Conservation (phyloP, 257 asterid genomes). For the Voacanga thouarsii region DNA sequence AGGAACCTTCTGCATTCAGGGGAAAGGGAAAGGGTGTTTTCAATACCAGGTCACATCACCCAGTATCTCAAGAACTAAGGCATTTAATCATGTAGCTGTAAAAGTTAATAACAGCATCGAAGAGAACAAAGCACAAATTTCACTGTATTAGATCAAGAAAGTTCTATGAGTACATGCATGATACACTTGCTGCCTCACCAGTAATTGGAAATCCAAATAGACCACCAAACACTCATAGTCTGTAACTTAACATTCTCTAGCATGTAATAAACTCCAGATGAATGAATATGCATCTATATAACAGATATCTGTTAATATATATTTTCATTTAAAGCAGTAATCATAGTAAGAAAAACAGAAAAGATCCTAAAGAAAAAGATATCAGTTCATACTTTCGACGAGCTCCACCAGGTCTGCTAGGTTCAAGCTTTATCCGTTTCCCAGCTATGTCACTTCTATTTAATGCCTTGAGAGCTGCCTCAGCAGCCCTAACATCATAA, state of each 20-base stretch:
- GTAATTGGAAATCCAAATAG: background rate
- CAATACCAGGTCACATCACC: background rate
- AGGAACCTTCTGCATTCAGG: background rate
- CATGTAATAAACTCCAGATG: background rate
- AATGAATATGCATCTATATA: background rate
- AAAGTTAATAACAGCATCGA: background rate
- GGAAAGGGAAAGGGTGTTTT: background rate
- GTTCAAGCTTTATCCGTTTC: conserved; percentile 92
- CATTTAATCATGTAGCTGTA: background rate
- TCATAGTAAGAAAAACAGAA: background rate
- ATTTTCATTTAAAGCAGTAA: background rate
- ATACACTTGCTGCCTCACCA: background rate
- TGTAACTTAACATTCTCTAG: background rate
- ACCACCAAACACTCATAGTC: background rate
- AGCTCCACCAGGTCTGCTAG: conserved; percentile 96
- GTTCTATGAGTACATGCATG: background rate
- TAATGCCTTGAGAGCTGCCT: conserved; percentile 89
- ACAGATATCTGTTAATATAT: background rate
- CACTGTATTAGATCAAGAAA: background rate
- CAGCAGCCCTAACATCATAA: conserved; percentile 94
- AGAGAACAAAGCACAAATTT: background rate
- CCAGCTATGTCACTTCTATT: conserved; percentile 91
- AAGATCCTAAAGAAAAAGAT: background rate
- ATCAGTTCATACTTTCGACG: conserved; percentile 63
- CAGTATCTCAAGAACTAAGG: background rate